These are phyloP conservation scores for Besnoitia besnoiti DNA, from an alignment of 169 alveolate genomes.

Conservation along the genomic window DNA sequence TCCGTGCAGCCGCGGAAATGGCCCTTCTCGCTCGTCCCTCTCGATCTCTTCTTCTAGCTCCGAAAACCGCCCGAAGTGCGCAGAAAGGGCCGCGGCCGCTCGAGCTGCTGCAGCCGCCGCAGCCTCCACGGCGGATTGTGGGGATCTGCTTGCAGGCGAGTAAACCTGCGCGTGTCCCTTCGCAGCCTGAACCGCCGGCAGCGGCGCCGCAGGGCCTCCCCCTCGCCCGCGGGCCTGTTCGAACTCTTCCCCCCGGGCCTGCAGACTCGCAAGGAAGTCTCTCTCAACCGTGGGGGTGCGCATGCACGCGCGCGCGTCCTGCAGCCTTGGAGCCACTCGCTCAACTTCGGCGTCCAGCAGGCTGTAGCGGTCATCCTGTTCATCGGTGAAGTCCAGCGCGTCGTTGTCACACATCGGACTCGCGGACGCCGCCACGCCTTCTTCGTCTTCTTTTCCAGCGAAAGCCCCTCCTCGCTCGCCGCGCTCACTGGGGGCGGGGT, in stretches of 20 bases:
- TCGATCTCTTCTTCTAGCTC: background rate
- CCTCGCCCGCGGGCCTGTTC: background rate
- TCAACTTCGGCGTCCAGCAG: too few relatives aligned
- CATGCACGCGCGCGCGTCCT: too few relatives aligned
- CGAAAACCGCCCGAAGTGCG: background rate
- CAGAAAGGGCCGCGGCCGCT: constrained; percentile 5
- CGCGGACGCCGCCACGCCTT: background rate
- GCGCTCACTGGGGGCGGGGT: background rate
- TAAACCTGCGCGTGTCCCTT: background rate
- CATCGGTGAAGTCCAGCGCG: too few relatives aligned
- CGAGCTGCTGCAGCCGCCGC: constrained; percentile 18
- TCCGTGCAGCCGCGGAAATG: background rate
- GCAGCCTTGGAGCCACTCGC: too few relatives aligned
- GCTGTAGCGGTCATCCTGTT: too few relatives aligned
- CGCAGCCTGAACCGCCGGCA: background rate
- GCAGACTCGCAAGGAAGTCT: too few relatives aligned
- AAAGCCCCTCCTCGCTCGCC: background rate
- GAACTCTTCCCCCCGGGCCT: background rate
- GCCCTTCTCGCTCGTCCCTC: background rate
- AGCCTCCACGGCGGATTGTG: background rate
- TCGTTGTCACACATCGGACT: too few relatives aligned
- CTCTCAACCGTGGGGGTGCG: too few relatives aligned
- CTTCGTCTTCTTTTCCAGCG: too few relatives aligned
- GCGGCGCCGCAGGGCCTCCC: background rate
- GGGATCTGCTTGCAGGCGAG: background rate